Conservation (phyloP, 2,329 filamentous ascomycete species). For the Sphaerulina vaccinii region DNA sequence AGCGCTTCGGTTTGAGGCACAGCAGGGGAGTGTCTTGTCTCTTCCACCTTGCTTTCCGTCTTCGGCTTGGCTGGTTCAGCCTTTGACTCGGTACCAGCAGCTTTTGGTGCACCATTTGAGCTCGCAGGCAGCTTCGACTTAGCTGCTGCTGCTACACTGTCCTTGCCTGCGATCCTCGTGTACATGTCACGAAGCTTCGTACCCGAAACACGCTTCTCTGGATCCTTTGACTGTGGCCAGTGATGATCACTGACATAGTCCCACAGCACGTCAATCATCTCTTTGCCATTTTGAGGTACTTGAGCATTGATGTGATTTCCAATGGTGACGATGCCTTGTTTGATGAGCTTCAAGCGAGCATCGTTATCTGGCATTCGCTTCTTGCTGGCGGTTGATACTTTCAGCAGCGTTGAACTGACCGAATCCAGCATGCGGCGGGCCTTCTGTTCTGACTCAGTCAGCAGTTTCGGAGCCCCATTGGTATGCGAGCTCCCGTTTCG, state of each 20-base stretch:
- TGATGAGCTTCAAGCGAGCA: slow-evolving; percentile 61
- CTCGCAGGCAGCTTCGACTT: slow-evolving; percentile 19
- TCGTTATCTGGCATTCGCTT: slow-evolving; percentile 63
- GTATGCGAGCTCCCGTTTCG: slow-evolving; percentile 40
- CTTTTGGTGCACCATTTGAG: slow-evolving; percentile 17
- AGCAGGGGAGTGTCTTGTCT: background rate
- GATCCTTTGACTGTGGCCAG: slow-evolving; percentile 40
- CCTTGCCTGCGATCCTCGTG: slow-evolving; percentile 37
- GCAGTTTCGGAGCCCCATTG: slow-evolving; percentile 38
- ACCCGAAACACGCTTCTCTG: slow-evolving; percentile 37
- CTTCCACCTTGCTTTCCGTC: background rate
- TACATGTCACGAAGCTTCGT: slow-evolving; percentile 40
- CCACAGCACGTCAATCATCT: slow-evolving; percentile 37
- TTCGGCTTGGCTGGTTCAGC: background rate
- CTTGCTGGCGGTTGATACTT: slow-evolving; percentile 60
- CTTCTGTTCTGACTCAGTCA: slow-evolving; percentile 51
- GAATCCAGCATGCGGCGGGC: slow-evolving; percentile 57
- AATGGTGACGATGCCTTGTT: slow-evolving; percentile 60
- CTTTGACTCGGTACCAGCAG: background rate
- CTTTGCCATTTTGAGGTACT: slow-evolving; percentile 31
- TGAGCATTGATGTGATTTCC: slow-evolving; percentile 60
- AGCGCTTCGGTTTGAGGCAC: background rate
- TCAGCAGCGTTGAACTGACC: slow-evolving; percentile 60
- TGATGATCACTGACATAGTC: slow-evolving; percentile 37
- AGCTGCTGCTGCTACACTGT: slow-evolving; percentile 14